These are phyloP conservation scores for Coemansia sp. DNA, from an alignment of 192 early-diverging fungal genomes.

Conservation along the genomic window DNA sequence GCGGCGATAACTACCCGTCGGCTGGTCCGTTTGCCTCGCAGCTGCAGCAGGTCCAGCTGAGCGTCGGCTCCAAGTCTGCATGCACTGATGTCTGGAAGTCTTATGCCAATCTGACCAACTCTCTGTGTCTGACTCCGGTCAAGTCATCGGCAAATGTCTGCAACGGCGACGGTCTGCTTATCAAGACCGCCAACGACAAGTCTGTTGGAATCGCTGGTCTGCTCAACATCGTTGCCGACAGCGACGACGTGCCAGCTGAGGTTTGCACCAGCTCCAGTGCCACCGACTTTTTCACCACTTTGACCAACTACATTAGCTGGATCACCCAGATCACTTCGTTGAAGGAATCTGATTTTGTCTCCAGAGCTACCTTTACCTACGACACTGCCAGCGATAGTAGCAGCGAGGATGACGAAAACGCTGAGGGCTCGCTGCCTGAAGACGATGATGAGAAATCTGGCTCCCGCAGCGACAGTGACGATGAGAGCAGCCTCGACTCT, in stretches of 20 bases:
- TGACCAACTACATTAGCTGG: slow-evolving; percentile 52
- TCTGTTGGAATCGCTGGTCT: slow-evolving; percentile 44
- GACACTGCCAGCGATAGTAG: not conserved
- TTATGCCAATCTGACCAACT: slow-evolving; percentile 49
- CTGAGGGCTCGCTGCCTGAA: slow-evolving; percentile 11
- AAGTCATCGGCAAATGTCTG: slow-evolving; percentile 45
- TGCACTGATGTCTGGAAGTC: slow-evolving; percentile 47
- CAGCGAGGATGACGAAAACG: not conserved
- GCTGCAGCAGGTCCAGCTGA: slow-evolving; percentile 29
- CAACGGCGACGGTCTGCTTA: slow-evolving; percentile 38
- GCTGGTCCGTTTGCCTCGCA: slow-evolving; percentile 3
- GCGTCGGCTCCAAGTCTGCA: slow-evolving; percentile 32
- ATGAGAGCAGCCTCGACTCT: slow-evolving; percentile 7
- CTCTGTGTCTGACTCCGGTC: slow-evolving; percentile 41
- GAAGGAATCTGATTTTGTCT: slow-evolving; percentile 38
- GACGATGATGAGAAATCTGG: slow-evolving; percentile 7
- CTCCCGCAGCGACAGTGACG: slow-evolving; percentile 11
- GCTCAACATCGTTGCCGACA: slow-evolving; percentile 46
- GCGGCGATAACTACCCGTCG: slow-evolving; percentile 1
- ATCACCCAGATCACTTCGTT: slow-evolving; percentile 48
- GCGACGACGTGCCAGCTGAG: slow-evolving; percentile 30
- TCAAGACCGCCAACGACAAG: slow-evolving; percentile 33
- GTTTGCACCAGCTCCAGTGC: slow-evolving; percentile 25
- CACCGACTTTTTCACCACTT: slow-evolving; percentile 50
- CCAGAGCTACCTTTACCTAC: slow-evolving; percentile 35